A percentile compares a stretch with the other conserved stretches of the same genome.
Evolutionary conservation across 768 basidiomycete genomes (phyloP).

Genomic region (Hebeloma cylindrosporum): DNA sequence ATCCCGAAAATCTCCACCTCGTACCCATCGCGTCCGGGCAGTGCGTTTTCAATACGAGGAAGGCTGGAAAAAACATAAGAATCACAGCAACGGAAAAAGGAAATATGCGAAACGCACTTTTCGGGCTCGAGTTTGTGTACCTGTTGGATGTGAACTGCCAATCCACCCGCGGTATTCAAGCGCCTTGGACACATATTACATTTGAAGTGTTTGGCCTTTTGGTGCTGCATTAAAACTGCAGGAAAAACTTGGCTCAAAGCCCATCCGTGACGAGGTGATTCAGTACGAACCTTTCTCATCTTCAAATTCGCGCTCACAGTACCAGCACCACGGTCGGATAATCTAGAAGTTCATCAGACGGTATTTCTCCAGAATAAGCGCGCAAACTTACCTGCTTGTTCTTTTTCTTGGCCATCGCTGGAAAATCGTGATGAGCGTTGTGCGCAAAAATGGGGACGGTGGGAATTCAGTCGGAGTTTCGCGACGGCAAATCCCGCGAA

Average conservation of each 20-base stretch:
- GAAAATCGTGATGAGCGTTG: constrained; percentile 9
- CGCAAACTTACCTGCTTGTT: constrained; percentile 49
- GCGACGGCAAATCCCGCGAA: no score
- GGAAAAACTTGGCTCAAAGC: constrained; percentile 1
- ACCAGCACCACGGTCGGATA: constrained; percentile 97
- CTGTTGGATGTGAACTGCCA: constrained; percentile 97
- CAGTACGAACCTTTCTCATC: constrained; percentile 89
- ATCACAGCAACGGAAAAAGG: neutral
- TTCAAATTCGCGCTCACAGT: constrained; percentile 98
- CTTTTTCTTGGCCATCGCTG: constrained; percentile 57
- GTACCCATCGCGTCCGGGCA: constrained; percentile 95
- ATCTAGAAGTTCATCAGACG: constrained; percentile 43
- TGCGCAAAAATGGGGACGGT: constrained; percentile 11
- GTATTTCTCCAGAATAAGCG: no score
- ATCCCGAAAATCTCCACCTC: constrained; percentile 99
- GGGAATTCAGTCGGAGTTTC: no score
- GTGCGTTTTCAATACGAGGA: constrained; percentile 92
- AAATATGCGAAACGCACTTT: constrained; percentile 49
- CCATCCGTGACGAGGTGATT: neutral
- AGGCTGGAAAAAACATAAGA: constrained; percentile 40
- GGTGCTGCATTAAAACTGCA: constrained; percentile 95
- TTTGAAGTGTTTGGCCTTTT: constrained; percentile 99
- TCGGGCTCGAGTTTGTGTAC: constrained; percentile 99
- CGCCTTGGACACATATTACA: constrained; percentile 94
- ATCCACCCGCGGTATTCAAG: constrained; percentile 94